Evolutionary conservation across 768 basidiomycete genomes (phyloP), one percentile per base, ranked within the genome.

Genomic region (Termitomyces sp.): DNA sequence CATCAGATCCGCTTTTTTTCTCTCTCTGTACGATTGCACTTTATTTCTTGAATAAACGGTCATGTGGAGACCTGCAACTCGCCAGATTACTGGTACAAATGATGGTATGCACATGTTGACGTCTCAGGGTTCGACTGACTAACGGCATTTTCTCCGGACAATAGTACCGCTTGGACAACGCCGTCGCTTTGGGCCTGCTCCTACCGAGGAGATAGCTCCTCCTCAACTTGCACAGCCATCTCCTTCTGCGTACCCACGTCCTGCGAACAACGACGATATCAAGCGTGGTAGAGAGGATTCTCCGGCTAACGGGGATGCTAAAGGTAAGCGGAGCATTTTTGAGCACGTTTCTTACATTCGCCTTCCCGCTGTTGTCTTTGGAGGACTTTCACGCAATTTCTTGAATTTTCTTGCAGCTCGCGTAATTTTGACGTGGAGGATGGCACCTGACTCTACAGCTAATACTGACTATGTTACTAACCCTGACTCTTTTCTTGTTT

Each of bases 21-120:
- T 57, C 52, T 54, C 36, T 50, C 30, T 50, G 10, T 59, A 62
- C 59, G 54, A 66, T 65, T 62, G 64, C 67, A 55, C 57, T 56
- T 63, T 63, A 61, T 74, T 76, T 75, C 75, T 73, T 74, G 72
- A 68, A 71, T 73, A 69, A 64, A 60, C 51, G 66, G 73, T 67
- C 63, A 92, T 93, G 91, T 93, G 91, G 90, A 87, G 87, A 74
- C 91, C 91, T 58, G 90, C 92, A 63, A 92, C 92, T 58, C 86
- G 86, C 65, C 88, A 93, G 74, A 89, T 95, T 32, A 91, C 91
- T 41, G 95, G 94, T 58, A 95, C 94, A 23, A 97, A 97, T 66
- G 94, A 96, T 48, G 89, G 93, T 91, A 41, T 67, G 84, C 75
- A 32, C 32, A 35, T n/a, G n/a, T 43, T 51, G 14, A 10, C 50